These are phyloP conservation scores for Rubroboletus pulcherrimus DNA, from an alignment of 768 basidiomycete species.

Conservation along the genomic window DNA sequence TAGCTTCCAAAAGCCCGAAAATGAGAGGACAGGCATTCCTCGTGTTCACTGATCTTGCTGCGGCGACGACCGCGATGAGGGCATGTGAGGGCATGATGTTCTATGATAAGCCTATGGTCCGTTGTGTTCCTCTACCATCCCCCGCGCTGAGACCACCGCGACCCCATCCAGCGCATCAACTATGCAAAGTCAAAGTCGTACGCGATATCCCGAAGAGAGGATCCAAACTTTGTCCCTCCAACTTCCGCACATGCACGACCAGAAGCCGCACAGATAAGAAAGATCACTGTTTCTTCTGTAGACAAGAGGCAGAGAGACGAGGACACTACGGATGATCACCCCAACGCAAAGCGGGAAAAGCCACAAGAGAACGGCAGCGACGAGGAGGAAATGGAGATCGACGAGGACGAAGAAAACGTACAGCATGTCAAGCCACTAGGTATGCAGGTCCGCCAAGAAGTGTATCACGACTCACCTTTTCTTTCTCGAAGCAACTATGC, in stretches of 20 bases:
- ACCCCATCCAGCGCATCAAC: conserved; percentile 64
- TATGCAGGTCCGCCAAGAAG: conserved; percentile 35
- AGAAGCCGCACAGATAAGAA: conserved; percentile 39
- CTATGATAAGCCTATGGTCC: conserved; percentile 88
- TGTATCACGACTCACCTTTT: conserved; percentile 10
- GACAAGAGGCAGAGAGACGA: conserved; percentile 72
- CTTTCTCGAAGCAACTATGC: conserved; percentile 35
- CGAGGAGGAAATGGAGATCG: conserved; percentile 92
- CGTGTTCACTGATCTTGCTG: conserved; percentile 88
- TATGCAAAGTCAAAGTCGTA: conserved; percentile 90
- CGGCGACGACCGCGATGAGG: conserved; percentile 89
- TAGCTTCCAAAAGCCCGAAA: conserved; percentile 80
- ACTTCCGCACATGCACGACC: conserved; percentile 58
- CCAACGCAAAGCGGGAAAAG: conserved; percentile 66
- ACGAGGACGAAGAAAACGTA: conserved; percentile 73
- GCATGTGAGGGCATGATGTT: conserved; percentile 91
- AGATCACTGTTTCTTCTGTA: conserved; percentile 30
- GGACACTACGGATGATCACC: conserved; percentile 49
- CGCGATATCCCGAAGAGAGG: conserved; percentile 74
- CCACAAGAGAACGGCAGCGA: conserved; percentile 59
- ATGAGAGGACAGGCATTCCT: conserved; percentile 96
- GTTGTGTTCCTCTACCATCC: conserved; percentile 27
- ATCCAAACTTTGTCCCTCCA: conserved; percentile 78
- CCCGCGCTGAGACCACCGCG: conserved; percentile 8
- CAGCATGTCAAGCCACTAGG: conserved; percentile 41